A percentile compares a stretch with the other conserved stretches of the same genome.
Evolutionary conservation across 2,329 filamentous ascomycete species (phyloP).

Genomic region (Epicoccum sorghinum): DNA sequence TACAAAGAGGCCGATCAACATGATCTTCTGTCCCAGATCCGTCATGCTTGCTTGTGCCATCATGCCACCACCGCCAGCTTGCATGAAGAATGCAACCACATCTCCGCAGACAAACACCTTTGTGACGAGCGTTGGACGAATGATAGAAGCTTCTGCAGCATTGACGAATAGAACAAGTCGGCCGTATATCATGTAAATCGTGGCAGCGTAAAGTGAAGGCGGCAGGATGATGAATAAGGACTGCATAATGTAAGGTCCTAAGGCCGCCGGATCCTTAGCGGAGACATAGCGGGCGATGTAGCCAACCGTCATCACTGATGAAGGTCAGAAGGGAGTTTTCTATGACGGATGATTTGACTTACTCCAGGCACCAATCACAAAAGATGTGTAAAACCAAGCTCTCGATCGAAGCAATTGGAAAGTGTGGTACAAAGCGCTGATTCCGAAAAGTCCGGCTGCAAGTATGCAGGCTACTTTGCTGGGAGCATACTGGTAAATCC

Average conservation of each 20-base stretch:
- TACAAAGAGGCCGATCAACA: conserved; percentile 32
- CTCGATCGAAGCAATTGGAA: conserved; percentile 24
- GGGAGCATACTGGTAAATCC: conserved; percentile 27
- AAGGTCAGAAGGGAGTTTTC: background rate
- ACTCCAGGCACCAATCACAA: conserved; percentile 29
- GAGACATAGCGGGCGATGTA: conserved; percentile 28
- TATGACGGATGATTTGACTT: background rate
- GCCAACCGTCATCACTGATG: conserved; percentile 27
- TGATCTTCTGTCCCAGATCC: conserved; percentile 26
- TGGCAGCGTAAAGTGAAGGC: conserved; percentile 52
- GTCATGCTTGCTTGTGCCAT: conserved; percentile 26
- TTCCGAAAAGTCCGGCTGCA: conserved; percentile 21
- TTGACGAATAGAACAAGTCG: conserved; percentile 48
- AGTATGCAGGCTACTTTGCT: conserved; percentile 19
- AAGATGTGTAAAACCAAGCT: conserved; percentile 32
- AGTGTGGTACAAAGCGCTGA: conserved; percentile 25
- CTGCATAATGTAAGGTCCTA: conserved; percentile 45
- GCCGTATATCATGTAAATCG: conserved; percentile 53
- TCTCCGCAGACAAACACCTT: conserved; percentile 62
- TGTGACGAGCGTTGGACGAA: conserved; percentile 54
- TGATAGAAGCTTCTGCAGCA: conserved; percentile 49
- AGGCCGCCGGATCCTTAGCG: conserved; percentile 15
- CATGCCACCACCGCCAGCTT: conserved; percentile 46
- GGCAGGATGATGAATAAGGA: conserved; percentile 50
- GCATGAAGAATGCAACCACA: conserved; percentile 58